Evolutionary conservation across 2,329 filamentous ascomycete species (phyloP).

Genomic region (Colletotrichum navitas): DNA sequence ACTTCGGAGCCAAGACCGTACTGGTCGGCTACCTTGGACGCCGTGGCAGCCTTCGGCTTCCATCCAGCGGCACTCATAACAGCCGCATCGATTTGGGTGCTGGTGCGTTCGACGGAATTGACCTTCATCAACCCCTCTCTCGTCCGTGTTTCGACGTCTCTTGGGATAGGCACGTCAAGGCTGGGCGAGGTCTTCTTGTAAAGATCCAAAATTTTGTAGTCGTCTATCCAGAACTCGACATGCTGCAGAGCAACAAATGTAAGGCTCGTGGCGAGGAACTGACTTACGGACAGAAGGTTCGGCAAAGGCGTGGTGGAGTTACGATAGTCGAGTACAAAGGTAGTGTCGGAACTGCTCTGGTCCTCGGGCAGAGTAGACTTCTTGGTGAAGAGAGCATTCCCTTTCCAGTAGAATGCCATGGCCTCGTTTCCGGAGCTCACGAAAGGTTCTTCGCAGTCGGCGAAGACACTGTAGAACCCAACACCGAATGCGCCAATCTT

Average conservation of each 20-base stretch:
- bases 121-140: conserved; percentile 92
- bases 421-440: conserved; percentile 92
- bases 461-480: conserved; percentile 98
- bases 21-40: conserved; percentile 60
- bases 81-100: conserved; percentile 89
- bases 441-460: conserved; percentile 97
- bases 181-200: conserved; percentile 89
- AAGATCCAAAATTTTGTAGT: conserved; percentile 83
- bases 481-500: conserved; percentile 99
- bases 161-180: conserved; percentile 77
- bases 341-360: conserved; percentile 78
- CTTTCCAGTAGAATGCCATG: conserved; percentile 99
- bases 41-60: conserved; percentile 69
- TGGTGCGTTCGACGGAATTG: conserved; percentile 82
- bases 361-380: conserved; percentile 79
- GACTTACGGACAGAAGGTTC: conserved; percentile 85
- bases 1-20: conserved; percentile 65
- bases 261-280: conserved; percentile 94
- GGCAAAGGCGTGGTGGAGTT: conserved; percentile 90
- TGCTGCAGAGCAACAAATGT: conserved; percentile 92
- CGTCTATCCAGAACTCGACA: conserved; percentile 92
- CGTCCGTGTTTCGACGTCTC: conserved; percentile 84
- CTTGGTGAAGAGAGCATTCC: conserved; percentile 95
- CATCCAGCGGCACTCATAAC: conserved; percentile 92
- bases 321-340: conserved; percentile 95